Conservation (phyloP, 176 grass and related monocot genomes). For the Zizania latifolia region DNA sequence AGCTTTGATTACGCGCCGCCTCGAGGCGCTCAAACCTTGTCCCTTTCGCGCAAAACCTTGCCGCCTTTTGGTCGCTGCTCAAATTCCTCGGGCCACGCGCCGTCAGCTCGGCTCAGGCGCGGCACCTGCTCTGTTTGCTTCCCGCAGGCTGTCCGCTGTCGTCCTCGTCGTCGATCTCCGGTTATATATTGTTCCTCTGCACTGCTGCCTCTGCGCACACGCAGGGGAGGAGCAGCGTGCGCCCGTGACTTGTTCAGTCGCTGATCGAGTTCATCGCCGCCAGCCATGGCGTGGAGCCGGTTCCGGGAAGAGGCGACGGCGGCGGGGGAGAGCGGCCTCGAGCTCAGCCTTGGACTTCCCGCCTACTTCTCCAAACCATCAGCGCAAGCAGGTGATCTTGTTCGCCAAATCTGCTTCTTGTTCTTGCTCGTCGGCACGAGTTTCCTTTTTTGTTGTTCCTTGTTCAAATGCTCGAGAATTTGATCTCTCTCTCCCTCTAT, state of each 20-base stretch:
- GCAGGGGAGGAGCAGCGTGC: no score
- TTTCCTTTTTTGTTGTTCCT: no score
- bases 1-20: background rate
- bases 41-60: conserved; percentile 34
- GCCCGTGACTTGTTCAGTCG: background rate
- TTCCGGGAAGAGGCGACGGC: no score
- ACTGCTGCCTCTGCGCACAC: background rate
- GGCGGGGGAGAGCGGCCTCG: conserved; percentile 62
- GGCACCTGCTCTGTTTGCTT: conserved; percentile 32
- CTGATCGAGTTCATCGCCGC: background rate
- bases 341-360: conserved; percentile 62
- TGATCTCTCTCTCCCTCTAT: no score
- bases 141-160: background rate
- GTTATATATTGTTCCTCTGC: background rate
- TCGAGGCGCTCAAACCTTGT: conserved; percentile 5
- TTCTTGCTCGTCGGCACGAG: no score
- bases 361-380: conserved; percentile 40
- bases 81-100: conserved; percentile 23
- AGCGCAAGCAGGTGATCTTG: conserved; percentile 15
- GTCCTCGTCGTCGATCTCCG: background rate
- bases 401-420: background rate
- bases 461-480: no score
- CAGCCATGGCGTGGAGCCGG: conserved; percentile 33
- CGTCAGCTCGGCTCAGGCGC: background rate
- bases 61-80: conserved; percentile 39